Evolutionary conservation across 805 yeast species (phyloP).

Genomic region (Candida insectalens): DNA sequence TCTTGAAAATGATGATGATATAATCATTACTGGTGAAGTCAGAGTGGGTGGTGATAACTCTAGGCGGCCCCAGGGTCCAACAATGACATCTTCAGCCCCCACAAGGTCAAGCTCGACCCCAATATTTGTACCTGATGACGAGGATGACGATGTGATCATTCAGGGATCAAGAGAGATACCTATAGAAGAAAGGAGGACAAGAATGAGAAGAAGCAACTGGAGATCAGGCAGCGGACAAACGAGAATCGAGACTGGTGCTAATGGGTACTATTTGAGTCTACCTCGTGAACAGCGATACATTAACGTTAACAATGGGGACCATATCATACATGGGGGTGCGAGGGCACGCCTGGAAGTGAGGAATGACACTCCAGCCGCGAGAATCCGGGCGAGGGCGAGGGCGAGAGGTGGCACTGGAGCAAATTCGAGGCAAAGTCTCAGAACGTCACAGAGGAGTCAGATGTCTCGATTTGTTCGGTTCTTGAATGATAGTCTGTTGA

Average conservation of each 20-base stretch:
- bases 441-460: background rate
- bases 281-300: conserved; percentile 2
- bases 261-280: conserved; percentile 1
- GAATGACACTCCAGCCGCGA: background rate
- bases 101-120: too few species aligned
- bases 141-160: conserved; percentile 6
- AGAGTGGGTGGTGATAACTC: too few species aligned
- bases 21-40: conserved; percentile 4
- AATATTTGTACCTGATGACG: conserved; percentile 4
- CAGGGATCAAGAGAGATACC: conserved; percentile 3
- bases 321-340: background rate
- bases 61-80: too few species aligned
- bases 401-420: background rate
- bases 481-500: too few species aligned
- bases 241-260: too few species aligned
- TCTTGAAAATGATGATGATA: too few species aligned
- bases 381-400: background rate
- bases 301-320: background rate
- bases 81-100: too few species aligned
- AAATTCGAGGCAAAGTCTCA: background rate
- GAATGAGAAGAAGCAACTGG: too few species aligned
- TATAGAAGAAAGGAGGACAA: too few species aligned
- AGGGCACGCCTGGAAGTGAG: background rate
- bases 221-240: too few species aligned
- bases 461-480: too few species aligned